Evolutionary conservation across 495 filamentous ascomycete genomes (phyloP).

Genomic region (Diplogelasinospora grovesii): DNA sequence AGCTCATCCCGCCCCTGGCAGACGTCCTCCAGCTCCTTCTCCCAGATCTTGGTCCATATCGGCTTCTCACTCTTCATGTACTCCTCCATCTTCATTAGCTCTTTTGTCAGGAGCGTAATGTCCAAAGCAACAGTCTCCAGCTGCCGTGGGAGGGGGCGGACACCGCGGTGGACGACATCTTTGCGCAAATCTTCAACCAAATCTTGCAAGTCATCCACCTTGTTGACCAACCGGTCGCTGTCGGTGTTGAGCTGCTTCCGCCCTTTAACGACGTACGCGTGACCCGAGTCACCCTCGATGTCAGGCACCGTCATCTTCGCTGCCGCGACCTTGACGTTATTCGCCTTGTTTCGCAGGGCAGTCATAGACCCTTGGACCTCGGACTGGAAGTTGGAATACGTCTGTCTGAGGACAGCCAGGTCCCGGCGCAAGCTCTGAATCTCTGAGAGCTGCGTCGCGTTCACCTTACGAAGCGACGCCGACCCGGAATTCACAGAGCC

Average conservation of each 20-base stretch:
- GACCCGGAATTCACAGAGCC: constrained; percentile 9
- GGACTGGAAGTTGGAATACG: constrained; percentile 81
- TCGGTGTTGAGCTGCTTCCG: constrained; percentile 79
- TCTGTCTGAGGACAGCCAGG: constrained; percentile 86
- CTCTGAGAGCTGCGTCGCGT: constrained; percentile 56
- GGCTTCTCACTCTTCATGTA: constrained; percentile 89
- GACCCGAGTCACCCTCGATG: constrained; percentile 64
- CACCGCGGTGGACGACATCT: constrained; percentile 89
- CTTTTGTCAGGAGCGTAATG: constrained; percentile 68
- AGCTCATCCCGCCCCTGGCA: constrained; percentile 92
- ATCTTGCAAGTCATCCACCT: constrained; percentile 94
- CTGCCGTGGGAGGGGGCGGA: constrained; percentile 85
- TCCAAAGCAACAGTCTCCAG: constrained; percentile 84
- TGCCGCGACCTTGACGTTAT: constrained; percentile 68
- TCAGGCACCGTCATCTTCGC: constrained; percentile 57
- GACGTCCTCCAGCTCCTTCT: constrained; percentile 87
- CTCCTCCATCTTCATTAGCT: constrained; percentile 93
- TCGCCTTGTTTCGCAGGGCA: constrained; percentile 70
- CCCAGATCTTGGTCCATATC: constrained; percentile 97
- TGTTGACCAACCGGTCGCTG: constrained; percentile 77
- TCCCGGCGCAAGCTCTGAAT: constrained; percentile 81
- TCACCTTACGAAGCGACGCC: constrained; percentile 27
- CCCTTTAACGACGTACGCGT: constrained; percentile 73
- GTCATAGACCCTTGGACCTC: constrained; percentile 86
- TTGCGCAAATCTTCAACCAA: constrained; percentile 94